A percentile compares a stretch with the other conserved stretches of the same genome.
Evolutionary conservation across 2,329 filamentous ascomycete species (phyloP).

Genomic region (Fusarium sp.): DNA sequence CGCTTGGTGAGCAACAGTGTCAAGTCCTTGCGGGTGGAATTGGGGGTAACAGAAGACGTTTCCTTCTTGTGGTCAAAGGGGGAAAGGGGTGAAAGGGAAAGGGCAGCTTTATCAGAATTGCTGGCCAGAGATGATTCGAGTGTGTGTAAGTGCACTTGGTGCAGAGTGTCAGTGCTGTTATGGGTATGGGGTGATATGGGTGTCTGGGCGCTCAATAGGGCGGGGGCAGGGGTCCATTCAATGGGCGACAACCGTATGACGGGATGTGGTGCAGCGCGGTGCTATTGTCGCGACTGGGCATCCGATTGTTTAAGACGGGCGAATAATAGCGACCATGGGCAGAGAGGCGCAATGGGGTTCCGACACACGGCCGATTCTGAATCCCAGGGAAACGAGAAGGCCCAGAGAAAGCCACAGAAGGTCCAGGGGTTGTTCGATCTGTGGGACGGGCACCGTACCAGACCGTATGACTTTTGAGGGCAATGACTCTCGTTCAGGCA

Average conservation of each 20-base stretch:
- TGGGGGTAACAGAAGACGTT: constrained; percentile 4
- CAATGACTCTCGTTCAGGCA: constrained; percentile 42
- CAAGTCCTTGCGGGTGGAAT: constrained; percentile 24
- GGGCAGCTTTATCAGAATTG: constrained; percentile 34
- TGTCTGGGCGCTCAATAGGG: constrained; percentile 36
- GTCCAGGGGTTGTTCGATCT: constrained; percentile 40
- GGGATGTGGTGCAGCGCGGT: constrained; percentile 30
- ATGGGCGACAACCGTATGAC: constrained; percentile 48
- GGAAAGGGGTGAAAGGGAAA: constrained; percentile 5
- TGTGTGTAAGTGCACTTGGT: constrained; percentile 38
- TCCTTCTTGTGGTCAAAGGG: constrained; percentile 13
- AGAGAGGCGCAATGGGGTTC: constrained; percentile 36
- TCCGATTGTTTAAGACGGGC: constrained; percentile 41
- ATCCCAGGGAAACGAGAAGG: constrained; percentile 31
- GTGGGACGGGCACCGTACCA: constrained; percentile 49
- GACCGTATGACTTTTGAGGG: constrained; percentile 49
- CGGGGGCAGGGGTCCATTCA: constrained; percentile 40
- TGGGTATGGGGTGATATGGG: constrained; percentile 45
- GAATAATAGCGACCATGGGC: constrained; percentile 39
- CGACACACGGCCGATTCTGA: constrained; percentile 40
- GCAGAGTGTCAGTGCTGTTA: constrained; percentile 34
- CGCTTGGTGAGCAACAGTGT: constrained; percentile 16
- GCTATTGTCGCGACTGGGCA: constrained; percentile 42
- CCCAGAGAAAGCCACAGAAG: constrained; percentile 28
- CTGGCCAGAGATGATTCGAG: constrained; percentile 30